Base-by-base conservation (phyloP, 805 yeast genomes). In the Hanseniaspora meyeri region DNA sequence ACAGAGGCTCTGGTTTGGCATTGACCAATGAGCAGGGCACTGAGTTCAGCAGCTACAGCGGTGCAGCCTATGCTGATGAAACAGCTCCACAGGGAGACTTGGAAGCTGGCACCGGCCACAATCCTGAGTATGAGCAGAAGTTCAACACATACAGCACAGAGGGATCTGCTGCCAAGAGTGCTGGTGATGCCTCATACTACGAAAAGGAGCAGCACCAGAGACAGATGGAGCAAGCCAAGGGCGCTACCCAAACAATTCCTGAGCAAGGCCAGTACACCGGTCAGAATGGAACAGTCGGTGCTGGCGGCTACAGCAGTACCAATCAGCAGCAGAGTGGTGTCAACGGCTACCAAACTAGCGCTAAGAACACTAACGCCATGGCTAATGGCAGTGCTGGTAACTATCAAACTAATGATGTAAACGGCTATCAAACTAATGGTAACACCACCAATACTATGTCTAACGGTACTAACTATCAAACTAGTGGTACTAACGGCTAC, bases 1-100 rank as follows among this genome's bases (percentile, higher is more conserved):
- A 64, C 51, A 61, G 62, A 43, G 56, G 59, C n/a, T 60, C 62
- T 31, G 68, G 66, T 10, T 46, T 66, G 36, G 58, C 59, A 19
- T 57, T 66, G 12, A 57, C 57, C 16, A 59, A 60, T 52, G 43
- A 55, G 19, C 43, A 57, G 43, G 51, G 58, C 27, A 37, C 43
- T 32, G 34, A 48, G 19, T 47, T 47, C 37, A 34, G 42, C 24
- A 19, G n/a, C n/a, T 49, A 49, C 52, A 49, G 45, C 19, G 45
- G 45, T 10, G 32, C 46, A 10, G 47, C 17, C 19, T 40, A 50
- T 50, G 47, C 38, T 19, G 31, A 50, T n/a, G 36, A 50, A 3
- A 14, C 29, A 8, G 37, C 31, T 6, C 8, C 29, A 1, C 32
- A 39, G 10, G 38, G 38, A 14, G 46, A 49, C 16, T 16, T 39